Conservation (phyloP, 202 grass and related monocot species). For the Eragrostis tef region DNA sequence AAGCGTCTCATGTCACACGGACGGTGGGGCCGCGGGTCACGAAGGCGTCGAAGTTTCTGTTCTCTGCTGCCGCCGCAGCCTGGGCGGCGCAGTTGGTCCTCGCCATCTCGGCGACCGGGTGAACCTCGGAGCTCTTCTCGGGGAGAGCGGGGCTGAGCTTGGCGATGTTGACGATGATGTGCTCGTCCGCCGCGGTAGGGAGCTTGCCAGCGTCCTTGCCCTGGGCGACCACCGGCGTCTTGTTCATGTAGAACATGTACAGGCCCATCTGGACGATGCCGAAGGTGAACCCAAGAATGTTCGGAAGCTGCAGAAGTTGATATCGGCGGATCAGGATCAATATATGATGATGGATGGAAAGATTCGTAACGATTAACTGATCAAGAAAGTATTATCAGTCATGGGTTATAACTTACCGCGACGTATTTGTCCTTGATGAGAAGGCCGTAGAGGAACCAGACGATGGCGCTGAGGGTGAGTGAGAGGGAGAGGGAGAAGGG, state of each 20-base stretch:
- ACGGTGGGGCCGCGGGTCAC: constrained; percentile 1
- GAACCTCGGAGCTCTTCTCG: constrained; percentile 47
- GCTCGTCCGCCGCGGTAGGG: constrained; percentile 15
- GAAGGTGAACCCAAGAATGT: constrained; percentile 68
- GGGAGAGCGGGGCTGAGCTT: constrained; percentile 44
- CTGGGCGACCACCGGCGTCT: constrained; percentile 31
- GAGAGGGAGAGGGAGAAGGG: constrained; percentile 81
- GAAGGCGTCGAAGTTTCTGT: constrained; percentile 14
- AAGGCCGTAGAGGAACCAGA: constrained; percentile 88
- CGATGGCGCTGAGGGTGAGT: constrained; percentile 76
- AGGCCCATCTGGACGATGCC: constrained; percentile 74
- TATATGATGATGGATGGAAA: no score
- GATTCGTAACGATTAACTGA: neutral
- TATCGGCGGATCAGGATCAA: no score
- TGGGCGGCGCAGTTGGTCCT: constrained; percentile 20
- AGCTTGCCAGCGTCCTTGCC: constrained; percentile 48
- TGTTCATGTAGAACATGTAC: constrained; percentile 78
- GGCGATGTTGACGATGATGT: constrained; percentile 52
- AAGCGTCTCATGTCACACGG: constrained; percentile 26
- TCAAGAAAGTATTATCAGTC: no score
- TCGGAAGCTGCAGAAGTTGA: constrained; percentile 53
- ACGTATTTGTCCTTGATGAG: constrained; percentile 87
- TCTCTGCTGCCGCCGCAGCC: neutral
- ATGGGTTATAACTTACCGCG: constrained; percentile 44
- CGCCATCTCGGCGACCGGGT: constrained; percentile 48